Conservation (phyloP, 129 eudicot genomes). For the Escallonia rubra region DNA sequence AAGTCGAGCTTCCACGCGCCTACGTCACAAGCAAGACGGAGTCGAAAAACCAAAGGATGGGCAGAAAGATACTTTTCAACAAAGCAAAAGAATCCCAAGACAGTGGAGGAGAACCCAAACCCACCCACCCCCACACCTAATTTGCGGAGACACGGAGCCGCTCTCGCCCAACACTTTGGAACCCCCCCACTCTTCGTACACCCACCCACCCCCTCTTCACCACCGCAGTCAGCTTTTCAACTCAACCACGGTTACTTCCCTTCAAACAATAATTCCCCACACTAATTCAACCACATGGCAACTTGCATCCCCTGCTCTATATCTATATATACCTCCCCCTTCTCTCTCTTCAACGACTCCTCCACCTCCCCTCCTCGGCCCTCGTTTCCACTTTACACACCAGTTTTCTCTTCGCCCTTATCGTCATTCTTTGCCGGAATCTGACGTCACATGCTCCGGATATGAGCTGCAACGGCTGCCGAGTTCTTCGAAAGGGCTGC, state of each 20-base stretch:
- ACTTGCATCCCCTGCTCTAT: conserved; percentile 1
- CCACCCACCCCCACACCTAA: conserved; percentile 10
- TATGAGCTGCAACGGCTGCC: conserved; percentile 89
- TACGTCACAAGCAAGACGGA: conserved; percentile 7
- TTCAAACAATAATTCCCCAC: neutral
- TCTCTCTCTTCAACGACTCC: conserved; percentile 35
- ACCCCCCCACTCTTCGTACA: conserved; percentile 15
- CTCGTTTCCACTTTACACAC: conserved; percentile 15
- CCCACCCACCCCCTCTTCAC: neutral
- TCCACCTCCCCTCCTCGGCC: conserved; percentile 28
- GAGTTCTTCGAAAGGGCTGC: conserved; percentile 83
- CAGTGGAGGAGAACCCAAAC: neutral
- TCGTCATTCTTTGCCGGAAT: conserved; percentile 7
- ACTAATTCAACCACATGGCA: neutral
- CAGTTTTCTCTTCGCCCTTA: conserved; percentile 1
- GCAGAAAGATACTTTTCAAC: conserved; percentile 11
- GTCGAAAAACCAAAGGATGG: conserved; percentile 25
- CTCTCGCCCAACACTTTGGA: conserved; percentile 64
- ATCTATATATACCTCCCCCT: conserved; percentile 2
- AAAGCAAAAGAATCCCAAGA: conserved; percentile 3
- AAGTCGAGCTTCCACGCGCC: neutral
- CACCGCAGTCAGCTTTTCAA: neutral
- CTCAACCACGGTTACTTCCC: conserved; percentile 5
- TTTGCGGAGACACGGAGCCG: conserved; percentile 87
- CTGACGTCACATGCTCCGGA: conserved; percentile 14